A percentile compares a stretch with the other conserved stretches of the same genome.
phyloP scores from a whole-genome alignment of 768 basidiomycete genomes.

The Hemileccinum impolitum region DNA sequence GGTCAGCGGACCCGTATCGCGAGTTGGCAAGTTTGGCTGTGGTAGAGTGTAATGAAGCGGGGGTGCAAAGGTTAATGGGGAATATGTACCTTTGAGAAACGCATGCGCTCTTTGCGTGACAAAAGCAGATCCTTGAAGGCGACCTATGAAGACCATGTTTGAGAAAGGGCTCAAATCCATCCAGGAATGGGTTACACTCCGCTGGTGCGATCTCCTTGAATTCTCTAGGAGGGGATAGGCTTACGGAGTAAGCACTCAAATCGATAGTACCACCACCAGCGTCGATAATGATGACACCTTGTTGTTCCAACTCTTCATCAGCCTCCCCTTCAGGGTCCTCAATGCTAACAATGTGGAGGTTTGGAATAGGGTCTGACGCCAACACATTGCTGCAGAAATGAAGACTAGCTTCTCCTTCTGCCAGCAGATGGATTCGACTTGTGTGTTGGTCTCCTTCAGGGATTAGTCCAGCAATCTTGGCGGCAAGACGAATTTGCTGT shows the following conservation, averaged over 20 bases:
- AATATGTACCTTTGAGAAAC: slow-evolving; percentile 25
- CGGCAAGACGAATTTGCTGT: slow-evolving; percentile 12
- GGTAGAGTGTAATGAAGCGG: background rate
- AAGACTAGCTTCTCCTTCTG: background rate
- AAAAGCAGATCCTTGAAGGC: slow-evolving; percentile 23
- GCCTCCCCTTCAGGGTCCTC: background rate
- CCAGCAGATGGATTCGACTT: slow-evolving; percentile 20
- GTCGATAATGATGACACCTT: slow-evolving; percentile 34
- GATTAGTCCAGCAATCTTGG: slow-evolving; percentile 21
- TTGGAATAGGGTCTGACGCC: slow-evolving; percentile 26
- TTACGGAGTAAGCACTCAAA: slow-evolving; percentile 35
- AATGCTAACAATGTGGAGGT: background rate
- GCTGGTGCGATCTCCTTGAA: slow-evolving; percentile 14
- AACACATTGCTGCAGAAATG: slow-evolving; percentile 41
- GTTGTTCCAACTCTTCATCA: slow-evolving; percentile 22
- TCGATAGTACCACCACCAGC: slow-evolving; percentile 30
- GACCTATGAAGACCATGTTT: background rate
- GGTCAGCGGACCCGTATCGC: slow-evolving; percentile 22
- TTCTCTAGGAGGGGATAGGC: slow-evolving; percentile 9
- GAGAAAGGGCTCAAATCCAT: background rate
- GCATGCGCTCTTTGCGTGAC: slow-evolving; percentile 2
- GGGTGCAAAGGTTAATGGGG: background rate
- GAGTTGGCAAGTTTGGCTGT: slow-evolving; percentile 30
- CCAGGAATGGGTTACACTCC: slow-evolving; percentile 17
- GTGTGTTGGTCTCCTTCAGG: slow-evolving; percentile 8